Base-by-base conservation (phyloP, 2,329 filamentous ascomycete genomes). In the Fusarium luffae region DNA sequence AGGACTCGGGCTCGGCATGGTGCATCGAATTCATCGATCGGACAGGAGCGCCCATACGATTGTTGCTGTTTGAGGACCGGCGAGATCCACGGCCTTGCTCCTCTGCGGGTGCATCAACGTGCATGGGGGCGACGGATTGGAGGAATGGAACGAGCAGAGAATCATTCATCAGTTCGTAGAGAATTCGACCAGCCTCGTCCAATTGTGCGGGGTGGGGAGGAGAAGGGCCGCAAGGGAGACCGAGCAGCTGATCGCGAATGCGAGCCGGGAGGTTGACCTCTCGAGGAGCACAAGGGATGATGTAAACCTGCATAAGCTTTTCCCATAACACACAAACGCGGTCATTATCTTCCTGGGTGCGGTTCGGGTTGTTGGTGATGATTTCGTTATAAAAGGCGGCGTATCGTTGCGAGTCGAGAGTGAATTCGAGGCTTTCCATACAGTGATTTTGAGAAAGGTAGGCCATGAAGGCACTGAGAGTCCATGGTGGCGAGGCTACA, bases 361-460 rank as follows among this genome's bases (percentile, higher is more conserved):
- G 64, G 21, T 76, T 83, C 60, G 74, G 79, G 11, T 73, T 61
- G 63, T 83, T 81, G 46, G 75, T 71, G 19, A 80, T 75, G 40
- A 83, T 78, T 62, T 86, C 82, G 25, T 79, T 76, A 72, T 87
- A 83, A 58, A 88, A 88, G 61, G 88, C 82, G 54, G 89, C 87
- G 78, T 98, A 99, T 65, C 93, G 88, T 61, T 94, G 92, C 23
- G 95, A 92, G 78, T 98, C 96, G 85, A 98, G 91, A 42, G 94
- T 97, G 79, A 99, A 99, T 78, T 98, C 96, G 41, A 99, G 85
- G 2, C 94, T 98, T 80, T 99, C 96, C 70, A 98, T 84, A 78
- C 96, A 99, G 81, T 98, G 95, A 76, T 98, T 98, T 77, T 97
- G 94, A 2, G 95, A 98, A 6, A 98, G 86, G 76, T 97, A 98